Conservation (phyloP, 805 yeast genomes). For the Cyberlindnera xishuangbannaensis region DNA sequence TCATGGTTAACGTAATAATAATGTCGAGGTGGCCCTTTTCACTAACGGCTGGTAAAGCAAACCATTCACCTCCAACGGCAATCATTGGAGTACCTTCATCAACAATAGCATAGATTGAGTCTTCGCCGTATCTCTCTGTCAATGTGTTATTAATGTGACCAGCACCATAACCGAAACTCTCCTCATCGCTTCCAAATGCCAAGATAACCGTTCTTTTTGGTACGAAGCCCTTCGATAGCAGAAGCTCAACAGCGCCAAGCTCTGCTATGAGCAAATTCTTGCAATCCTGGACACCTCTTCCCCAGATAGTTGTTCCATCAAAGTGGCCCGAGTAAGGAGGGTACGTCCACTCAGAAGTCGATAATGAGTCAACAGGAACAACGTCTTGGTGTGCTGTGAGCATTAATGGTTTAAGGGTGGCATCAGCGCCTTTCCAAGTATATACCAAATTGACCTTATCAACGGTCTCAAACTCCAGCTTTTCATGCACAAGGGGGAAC, state of each 20-base stretch:
- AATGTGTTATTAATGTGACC: conserved; percentile 38
- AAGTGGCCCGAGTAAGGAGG: conserved; percentile 60
- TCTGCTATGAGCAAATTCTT: conserved; percentile 61
- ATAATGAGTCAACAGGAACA: conserved; percentile 64
- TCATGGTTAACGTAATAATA: conserved; percentile 44
- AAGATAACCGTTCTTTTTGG: conserved; percentile 55
- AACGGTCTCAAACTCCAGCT: conserved; percentile 46
- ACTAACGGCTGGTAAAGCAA: conserved; percentile 43
- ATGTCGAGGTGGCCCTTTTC: conserved; percentile 36
- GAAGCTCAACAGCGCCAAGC: conserved; percentile 51
- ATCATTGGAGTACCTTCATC: conserved; percentile 52
- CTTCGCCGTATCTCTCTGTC: conserved; percentile 47
- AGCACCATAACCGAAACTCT: conserved; percentile 67
- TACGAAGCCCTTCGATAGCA: conserved; percentile 38
- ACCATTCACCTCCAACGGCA: conserved; percentile 32
- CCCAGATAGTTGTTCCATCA: conserved; percentile 61
- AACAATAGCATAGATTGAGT: conserved; percentile 53
- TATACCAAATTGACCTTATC: conserved; percentile 59
- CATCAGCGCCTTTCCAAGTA: conserved; percentile 54
- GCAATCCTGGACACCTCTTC: conserved; percentile 72
- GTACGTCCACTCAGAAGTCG: conserved; percentile 53
- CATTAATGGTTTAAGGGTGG: conserved; percentile 53
- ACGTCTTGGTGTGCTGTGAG: conserved; percentile 78
- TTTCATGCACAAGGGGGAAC: conserved; percentile 48
- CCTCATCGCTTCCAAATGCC: conserved; percentile 76